Conservation (phyloP, 257 asterid species). For the Nicotiana undulata region DNA sequence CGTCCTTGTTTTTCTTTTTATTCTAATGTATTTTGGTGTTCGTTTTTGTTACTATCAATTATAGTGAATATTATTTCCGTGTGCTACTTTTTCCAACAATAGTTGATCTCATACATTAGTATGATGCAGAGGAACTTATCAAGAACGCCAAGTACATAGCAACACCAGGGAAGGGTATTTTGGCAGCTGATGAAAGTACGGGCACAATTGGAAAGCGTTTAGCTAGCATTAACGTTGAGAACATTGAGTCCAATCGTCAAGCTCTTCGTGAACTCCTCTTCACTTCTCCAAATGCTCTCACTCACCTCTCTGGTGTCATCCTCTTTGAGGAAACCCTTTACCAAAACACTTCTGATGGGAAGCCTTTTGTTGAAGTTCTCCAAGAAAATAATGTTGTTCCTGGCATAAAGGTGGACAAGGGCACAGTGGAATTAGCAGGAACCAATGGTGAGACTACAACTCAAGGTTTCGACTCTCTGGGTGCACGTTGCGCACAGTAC, state of each 20-base stretch:
- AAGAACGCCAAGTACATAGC: slow-evolving; percentile 86
- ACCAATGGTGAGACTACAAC: slow-evolving; percentile 81
- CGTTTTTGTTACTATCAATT: too few species aligned
- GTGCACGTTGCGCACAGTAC: slow-evolving; percentile 63
- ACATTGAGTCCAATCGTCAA: slow-evolving; percentile 75
- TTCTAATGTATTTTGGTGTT: background rate
- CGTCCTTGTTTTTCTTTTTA: background rate
- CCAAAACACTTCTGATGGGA: slow-evolving; percentile 62
- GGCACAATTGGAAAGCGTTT: slow-evolving; percentile 88
- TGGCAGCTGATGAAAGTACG: slow-evolving; percentile 91
- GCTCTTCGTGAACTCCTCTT: slow-evolving; percentile 84
- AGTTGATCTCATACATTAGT: background rate
- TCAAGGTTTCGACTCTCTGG: slow-evolving; percentile 70
- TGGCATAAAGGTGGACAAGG: slow-evolving; percentile 87
- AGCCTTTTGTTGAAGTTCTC: slow-evolving; percentile 72
- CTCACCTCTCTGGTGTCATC: slow-evolving; percentile 75
- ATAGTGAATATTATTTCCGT: background rate
- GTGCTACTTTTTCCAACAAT: background rate
- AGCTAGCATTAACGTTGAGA: slow-evolving; percentile 65
- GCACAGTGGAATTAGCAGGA: slow-evolving; percentile 66
- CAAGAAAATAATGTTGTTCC: slow-evolving; percentile 60
- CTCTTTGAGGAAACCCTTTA: slow-evolving; percentile 88
- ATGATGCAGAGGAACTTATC: slow-evolving; percentile 55
- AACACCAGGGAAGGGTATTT: slow-evolving; percentile 75
- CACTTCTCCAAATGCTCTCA: slow-evolving; percentile 74